Percentiles rank a stretch among this genome's conserved stretches.
Evolutionary conservation across 257 asterid species (phyloP).

Genomic region (Ajuga chamaepitys): DNA sequence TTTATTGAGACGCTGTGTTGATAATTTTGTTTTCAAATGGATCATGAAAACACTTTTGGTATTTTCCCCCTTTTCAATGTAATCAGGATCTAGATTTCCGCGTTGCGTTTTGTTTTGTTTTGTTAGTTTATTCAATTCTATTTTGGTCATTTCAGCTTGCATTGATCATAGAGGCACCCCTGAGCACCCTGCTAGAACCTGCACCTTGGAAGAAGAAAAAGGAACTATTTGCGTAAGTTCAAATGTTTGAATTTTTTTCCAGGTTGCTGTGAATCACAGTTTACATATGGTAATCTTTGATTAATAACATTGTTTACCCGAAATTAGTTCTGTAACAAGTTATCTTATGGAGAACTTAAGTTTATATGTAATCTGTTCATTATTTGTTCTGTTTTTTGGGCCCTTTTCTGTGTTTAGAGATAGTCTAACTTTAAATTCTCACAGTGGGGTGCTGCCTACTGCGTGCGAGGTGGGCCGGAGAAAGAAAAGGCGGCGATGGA

Average conservation of each 20-base stretch:
- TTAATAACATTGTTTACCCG: too few relatives aligned
- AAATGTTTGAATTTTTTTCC: not conserved
- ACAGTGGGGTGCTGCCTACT: conserved; percentile 96
- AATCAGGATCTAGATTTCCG: not conserved
- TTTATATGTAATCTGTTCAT: too few relatives aligned
- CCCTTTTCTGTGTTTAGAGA: not conserved
- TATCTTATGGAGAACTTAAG: too few relatives aligned
- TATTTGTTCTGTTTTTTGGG: too few relatives aligned
- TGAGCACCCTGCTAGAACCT: conserved; percentile 94
- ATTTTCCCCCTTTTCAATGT: not conserved
- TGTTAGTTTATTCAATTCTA: not conserved
- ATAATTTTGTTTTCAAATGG: not conserved
- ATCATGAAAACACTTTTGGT: not conserved
- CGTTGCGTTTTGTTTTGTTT: not conserved
- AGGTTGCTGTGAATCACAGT: too few relatives aligned
- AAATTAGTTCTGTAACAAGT: too few relatives aligned
- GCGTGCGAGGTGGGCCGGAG: conserved; percentile 77
- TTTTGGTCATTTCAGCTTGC: conserved; percentile 52
- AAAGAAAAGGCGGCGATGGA: conserved; percentile 76
- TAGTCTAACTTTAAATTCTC: not conserved
- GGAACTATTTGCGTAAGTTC: conserved; percentile 77
- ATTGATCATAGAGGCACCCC: conserved; percentile 96
- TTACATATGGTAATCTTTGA: too few relatives aligned
- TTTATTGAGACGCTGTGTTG: not conserved
- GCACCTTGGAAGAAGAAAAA: conserved; percentile 71